Conservation (phyloP, 257 asterid genomes). For the Paulownia fortunei region DNA sequence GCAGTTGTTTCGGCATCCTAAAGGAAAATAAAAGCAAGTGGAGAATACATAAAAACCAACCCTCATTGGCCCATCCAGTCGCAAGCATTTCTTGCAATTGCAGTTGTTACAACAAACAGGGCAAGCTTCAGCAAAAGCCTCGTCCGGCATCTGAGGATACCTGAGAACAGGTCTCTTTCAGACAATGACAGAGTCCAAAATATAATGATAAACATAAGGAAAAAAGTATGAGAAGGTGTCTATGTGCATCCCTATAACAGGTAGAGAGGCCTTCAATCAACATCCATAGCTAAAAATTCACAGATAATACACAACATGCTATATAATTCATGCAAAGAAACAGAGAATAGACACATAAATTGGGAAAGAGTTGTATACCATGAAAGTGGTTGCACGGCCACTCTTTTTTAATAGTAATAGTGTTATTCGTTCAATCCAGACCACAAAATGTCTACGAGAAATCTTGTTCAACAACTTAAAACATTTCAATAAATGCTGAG, state of each 20-base stretch:
- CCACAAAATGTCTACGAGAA: background rate
- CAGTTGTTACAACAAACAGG: constrained; percentile 83
- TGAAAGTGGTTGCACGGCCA: constrained; percentile 13
- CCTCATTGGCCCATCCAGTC: constrained; percentile 56
- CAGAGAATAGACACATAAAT: background rate
- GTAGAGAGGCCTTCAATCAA: background rate
- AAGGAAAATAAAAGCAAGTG: constrained; percentile 15
- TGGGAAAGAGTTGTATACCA: background rate
- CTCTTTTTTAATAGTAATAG: background rate
- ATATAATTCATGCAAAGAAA: background rate
- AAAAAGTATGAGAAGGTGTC: background rate
- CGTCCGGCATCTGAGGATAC: constrained; percentile 80
- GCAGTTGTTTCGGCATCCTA: constrained; percentile 9
- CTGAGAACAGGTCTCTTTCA: constrained; percentile 45
- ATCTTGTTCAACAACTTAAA: constrained; percentile 18
- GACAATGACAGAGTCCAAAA: constrained; percentile 20
- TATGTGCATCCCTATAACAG: background rate
- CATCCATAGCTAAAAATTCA: background rate
- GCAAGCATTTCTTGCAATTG: constrained; percentile 92
- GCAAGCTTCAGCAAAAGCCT: constrained; percentile 74
- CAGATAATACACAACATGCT: background rate
- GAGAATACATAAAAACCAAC: constrained; percentile 46
- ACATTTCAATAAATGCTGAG: background rate
- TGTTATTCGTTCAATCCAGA: background rate
- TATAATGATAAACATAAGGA: background rate